A percentile compares a stretch with the other conserved stretches of the same genome.
Evolutionary conservation across 1,139 yeast species (phyloP).

Genomic region (Magnusiomyces fungicola): DNA sequence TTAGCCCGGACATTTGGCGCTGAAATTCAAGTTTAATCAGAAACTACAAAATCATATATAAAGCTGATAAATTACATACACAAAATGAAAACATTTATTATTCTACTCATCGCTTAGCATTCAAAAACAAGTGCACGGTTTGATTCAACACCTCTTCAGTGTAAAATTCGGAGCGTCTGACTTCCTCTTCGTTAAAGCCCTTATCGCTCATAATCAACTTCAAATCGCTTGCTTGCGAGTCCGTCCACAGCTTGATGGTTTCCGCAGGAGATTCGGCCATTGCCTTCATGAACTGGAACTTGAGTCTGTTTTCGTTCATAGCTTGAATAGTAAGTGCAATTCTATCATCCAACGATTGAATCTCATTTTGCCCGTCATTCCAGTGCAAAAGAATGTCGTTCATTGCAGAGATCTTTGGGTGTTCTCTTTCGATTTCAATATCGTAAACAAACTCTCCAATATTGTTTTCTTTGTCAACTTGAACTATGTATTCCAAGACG

Average conservation of each 20-base stretch:
- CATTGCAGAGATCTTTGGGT: slow-evolving; percentile 43
- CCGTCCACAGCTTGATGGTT: slow-evolving; percentile 66
- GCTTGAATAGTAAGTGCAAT: slow-evolving; percentile 58
- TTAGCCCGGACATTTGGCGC: no score
- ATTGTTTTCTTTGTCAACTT: slow-evolving; percentile 69
- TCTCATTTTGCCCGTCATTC: slow-evolving; percentile 43
- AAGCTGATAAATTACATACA: no score
- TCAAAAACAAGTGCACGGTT: slow-evolving; percentile 64
- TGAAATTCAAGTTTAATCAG: no score
- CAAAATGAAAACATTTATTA: no score
- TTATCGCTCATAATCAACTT: slow-evolving; percentile 78
- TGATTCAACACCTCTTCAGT: slow-evolving; percentile 68
- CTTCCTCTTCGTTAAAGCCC: slow-evolving; percentile 84
- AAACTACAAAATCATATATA: no score
- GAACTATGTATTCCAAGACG: slow-evolving; percentile 61
- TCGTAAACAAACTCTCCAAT: slow-evolving; percentile 78
- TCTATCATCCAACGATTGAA: slow-evolving; percentile 51
- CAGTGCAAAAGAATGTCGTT: slow-evolving; percentile 38
- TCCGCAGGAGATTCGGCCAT: slow-evolving; percentile 70
- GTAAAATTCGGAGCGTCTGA: slow-evolving; percentile 76
- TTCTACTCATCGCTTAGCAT: slow-evolving; percentile 16
- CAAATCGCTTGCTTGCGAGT: slow-evolving; percentile 66
- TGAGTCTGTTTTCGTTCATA: slow-evolving; percentile 55
- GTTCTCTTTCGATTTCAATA: slow-evolving; percentile 55
- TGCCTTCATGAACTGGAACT: slow-evolving; percentile 65